Evolutionary conservation across 129 eudicot genomes (phyloP).

Genomic region (Centrapalus pauciflorus): DNA sequence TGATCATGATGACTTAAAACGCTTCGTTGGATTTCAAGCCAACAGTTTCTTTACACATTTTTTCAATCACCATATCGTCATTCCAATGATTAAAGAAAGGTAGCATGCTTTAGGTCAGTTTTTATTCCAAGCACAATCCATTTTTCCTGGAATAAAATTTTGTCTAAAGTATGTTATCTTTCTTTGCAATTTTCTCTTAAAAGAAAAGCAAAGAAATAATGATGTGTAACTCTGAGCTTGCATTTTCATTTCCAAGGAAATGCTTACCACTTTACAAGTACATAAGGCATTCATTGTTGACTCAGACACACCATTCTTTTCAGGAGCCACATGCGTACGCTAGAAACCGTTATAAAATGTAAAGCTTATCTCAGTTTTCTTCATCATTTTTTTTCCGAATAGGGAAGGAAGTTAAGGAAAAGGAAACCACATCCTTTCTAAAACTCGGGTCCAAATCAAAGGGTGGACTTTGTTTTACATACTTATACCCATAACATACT

Average conservation of each 20-base stretch:
- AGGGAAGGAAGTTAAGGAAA: conserved; percentile 5
- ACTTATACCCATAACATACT: neutral
- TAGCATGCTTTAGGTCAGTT: too few relatives aligned
- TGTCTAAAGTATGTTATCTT: too few relatives aligned
- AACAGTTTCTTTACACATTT: too few relatives aligned
- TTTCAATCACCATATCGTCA: too few relatives aligned
- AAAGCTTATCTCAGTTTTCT: conserved; percentile 7
- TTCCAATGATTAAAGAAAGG: too few relatives aligned
- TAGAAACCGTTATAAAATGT: conserved; percentile 19
- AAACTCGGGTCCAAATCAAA: neutral
- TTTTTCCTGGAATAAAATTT: too few relatives aligned
- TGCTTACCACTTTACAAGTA: conserved; percentile 29
- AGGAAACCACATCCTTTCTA: conserved; percentile 30
- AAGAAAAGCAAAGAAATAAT: neutral
- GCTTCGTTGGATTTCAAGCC: too few relatives aligned
- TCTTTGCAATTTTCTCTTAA: too few relatives aligned
- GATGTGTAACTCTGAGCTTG: conserved; percentile 2
- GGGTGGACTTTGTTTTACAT: conserved; percentile 5
- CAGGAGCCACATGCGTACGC: conserved; percentile 16
- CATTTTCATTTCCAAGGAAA: neutral
- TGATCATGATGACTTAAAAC: too few relatives aligned
- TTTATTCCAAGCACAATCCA: too few relatives aligned
- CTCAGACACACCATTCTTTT: conserved; percentile 17
- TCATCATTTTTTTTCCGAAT: neutral
- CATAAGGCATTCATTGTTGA: conserved; percentile 17